phyloP scores from a whole-genome alignment of 1,139 yeast species.

The Protomyces gravidus region DNA sequence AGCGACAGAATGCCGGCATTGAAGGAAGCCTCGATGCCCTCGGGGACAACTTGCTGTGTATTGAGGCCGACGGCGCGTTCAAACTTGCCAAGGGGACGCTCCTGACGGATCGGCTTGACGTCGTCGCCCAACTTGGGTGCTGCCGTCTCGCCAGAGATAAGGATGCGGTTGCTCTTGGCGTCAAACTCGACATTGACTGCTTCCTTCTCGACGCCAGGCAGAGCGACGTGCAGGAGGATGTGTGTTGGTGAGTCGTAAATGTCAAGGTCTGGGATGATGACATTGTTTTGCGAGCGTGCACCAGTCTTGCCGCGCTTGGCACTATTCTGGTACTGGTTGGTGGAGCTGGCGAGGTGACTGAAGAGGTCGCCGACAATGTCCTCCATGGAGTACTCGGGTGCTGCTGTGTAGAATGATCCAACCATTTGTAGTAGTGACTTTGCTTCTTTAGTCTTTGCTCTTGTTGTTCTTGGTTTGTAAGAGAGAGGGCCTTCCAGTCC shows the following conservation, averaged over 20 bases:
- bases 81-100: constrained; percentile 41
- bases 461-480: background rate
- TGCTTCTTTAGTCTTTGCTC: background rate
- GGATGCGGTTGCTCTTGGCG: constrained; percentile 11
- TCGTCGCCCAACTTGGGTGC: constrained; percentile 2
- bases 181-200: constrained; percentile 19
- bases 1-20: constrained; percentile 53
- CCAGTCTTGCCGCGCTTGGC: constrained; percentile 2
- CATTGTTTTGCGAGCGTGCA: background rate
- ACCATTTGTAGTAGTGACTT: background rate
- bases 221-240: constrained; percentile 5
- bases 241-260: constrained; percentile 7
- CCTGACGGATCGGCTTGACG: constrained; percentile 29
- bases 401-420: background rate
- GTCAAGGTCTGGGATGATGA: constrained; percentile 17
- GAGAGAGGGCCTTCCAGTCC: background rate
- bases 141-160: constrained; percentile 1
- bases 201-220: constrained; percentile 24
- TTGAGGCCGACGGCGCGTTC: constrained; percentile 56
- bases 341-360: background rate
- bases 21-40: constrained; percentile 51
- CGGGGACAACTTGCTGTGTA: constrained; percentile 51
- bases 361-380: background rate
- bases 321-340: background rate
- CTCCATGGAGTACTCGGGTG: background rate